A percentile compares a stretch with the other conserved stretches of the same genome.
These are phyloP conservation scores for Fragosphaeria purpurea DNA, from an alignment of 2,329 filamentous ascomycete genomes.

Conservation along the genomic window DNA sequence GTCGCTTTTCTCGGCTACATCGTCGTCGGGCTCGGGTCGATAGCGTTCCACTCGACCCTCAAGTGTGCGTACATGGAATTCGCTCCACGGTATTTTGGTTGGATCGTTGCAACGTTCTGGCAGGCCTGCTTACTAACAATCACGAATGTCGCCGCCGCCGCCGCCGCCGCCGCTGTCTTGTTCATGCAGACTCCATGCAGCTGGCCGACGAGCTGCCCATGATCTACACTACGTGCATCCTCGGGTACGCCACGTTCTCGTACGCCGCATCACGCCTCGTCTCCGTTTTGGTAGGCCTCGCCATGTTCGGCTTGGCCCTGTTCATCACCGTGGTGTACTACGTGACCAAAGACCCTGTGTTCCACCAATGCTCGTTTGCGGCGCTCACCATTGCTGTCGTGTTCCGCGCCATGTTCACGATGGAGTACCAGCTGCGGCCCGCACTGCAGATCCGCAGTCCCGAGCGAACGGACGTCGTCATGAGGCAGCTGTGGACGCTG, in stretches of 20 bases:
- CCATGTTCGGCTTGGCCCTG: slow-evolving; percentile 43
- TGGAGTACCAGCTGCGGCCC: slow-evolving; percentile 44
- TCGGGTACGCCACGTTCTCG: slow-evolving; percentile 59
- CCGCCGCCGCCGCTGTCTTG: background rate
- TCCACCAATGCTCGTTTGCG: slow-evolving; percentile 74
- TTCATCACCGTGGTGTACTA: slow-evolving; percentile 68
- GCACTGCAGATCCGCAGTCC: slow-evolving; percentile 34
- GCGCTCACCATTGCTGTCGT: slow-evolving; percentile 61
- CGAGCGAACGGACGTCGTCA: slow-evolving; percentile 35
- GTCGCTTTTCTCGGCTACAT: slow-evolving; percentile 48
- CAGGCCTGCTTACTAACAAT: too few species aligned
- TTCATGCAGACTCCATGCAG: slow-evolving; percentile 43
- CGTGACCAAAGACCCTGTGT: slow-evolving; percentile 68
- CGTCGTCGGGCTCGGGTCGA: slow-evolving; percentile 43
- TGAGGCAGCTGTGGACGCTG: slow-evolving; percentile 66
- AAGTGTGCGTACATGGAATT: slow-evolving; percentile 33
- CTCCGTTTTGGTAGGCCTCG: slow-evolving; percentile 43
- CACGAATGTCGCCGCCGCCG: too few species aligned
- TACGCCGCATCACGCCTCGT: slow-evolving; percentile 44
- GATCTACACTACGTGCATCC: slow-evolving; percentile 49
- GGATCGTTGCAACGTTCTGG: too few species aligned
- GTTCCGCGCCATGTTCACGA: slow-evolving; percentile 64
- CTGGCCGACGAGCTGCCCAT: slow-evolving; percentile 50
- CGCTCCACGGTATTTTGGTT: background rate
- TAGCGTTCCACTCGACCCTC: slow-evolving; percentile 46